Conservation (phyloP, 2,329 filamentous ascomycete genomes). For the Endoconidiophora laricicola region DNA sequence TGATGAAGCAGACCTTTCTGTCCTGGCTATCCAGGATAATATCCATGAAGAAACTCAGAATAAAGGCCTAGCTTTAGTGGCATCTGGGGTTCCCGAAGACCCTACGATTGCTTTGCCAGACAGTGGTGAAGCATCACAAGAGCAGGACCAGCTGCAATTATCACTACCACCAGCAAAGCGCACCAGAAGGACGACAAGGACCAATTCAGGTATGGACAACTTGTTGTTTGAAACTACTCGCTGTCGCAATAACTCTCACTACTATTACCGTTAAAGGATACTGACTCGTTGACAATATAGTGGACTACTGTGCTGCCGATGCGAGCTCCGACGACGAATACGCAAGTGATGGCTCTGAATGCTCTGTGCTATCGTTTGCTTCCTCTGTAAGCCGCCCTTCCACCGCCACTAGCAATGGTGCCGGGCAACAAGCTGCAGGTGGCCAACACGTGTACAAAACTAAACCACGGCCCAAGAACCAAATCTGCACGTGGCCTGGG, state of each 20-base stretch:
- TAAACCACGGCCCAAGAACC: slow-evolving; percentile 47
- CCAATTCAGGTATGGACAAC: not conserved
- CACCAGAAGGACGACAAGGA: not conserved
- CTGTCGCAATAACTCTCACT: not conserved
- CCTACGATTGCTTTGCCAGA: too few relatives aligned
- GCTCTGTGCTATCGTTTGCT: not conserved
- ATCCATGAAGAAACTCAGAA: too few relatives aligned
- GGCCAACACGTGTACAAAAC: slow-evolving; percentile 25
- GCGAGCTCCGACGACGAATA: slow-evolving; percentile 8
- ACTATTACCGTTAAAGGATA: not conserved
- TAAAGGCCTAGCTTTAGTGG: not conserved
- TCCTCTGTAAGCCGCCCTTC: slow-evolving; percentile 20
- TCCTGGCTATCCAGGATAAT: not conserved
- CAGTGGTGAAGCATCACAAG: not conserved
- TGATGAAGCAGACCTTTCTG: not conserved
- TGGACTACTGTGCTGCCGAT: not conserved
- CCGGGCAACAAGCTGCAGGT: too few relatives aligned
- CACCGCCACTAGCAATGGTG: slow-evolving; percentile 16
- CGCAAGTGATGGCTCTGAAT: slow-evolving; percentile 5
- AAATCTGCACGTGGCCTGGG: slow-evolving; percentile 48
- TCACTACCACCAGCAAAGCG: not conserved
- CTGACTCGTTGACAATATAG: too few relatives aligned
- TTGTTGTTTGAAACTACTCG: not conserved
- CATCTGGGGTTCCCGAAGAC: not conserved
- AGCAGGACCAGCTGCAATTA: not conserved